Evolutionary conservation across 2,329 filamentous ascomycete species (phyloP).

Genomic region (Fusarium chuoi): DNA sequence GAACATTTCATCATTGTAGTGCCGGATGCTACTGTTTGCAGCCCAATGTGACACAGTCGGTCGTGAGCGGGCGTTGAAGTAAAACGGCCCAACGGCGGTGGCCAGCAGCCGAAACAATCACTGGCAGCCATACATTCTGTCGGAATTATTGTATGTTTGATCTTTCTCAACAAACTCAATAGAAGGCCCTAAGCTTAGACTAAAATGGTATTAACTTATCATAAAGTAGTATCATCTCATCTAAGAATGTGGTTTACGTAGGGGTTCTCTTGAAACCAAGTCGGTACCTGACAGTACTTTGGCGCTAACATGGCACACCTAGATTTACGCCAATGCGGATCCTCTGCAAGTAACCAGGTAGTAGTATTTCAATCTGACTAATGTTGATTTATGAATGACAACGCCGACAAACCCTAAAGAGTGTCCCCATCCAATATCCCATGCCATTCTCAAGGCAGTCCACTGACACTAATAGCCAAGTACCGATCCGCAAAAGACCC

Average conservation of each 20-base stretch:
- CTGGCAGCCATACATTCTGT: rapidly evolving
- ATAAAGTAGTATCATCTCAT: background rate
- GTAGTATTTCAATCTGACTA: background rate
- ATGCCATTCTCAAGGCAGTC: background rate
- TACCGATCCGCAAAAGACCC: background rate
- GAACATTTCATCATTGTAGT: background rate
- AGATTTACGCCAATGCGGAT: rapidly evolving
- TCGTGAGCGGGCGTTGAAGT: background rate
- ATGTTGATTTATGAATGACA: background rate
- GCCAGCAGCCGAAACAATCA: background rate
- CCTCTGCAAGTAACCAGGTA: rapidly evolving
- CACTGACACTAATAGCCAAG: background rate
- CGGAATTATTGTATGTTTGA: rapidly evolving
- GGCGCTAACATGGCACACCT: rapidly evolving
- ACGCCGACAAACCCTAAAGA: background rate
- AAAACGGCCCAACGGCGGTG: background rate
- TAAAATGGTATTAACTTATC: background rate
- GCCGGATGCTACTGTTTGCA: background rate
- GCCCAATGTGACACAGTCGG: background rate
- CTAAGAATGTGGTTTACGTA: background rate
- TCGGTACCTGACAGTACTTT: background rate
- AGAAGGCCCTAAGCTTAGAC: rapidly evolving
- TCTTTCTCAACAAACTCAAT: rapidly evolving
- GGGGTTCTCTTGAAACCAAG: rapidly evolving
- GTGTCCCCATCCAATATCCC: too few species aligned